Conservation (phyloP, 2,329 filamentous ascomycete genomes). For the Pseudopyricularia cyperi region DNA sequence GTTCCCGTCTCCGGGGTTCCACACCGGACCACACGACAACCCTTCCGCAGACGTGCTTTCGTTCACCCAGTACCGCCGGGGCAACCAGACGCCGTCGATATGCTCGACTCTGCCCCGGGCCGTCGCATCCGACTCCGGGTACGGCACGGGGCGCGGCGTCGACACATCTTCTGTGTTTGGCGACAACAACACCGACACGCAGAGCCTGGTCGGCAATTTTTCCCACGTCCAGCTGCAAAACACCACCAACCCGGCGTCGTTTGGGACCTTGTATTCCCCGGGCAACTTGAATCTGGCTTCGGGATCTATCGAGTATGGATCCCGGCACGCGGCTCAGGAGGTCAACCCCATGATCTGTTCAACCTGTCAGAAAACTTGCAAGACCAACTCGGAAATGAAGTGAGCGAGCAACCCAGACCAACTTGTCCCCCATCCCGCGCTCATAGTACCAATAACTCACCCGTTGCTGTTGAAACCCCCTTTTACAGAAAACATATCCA, state of each 20-base stretch:
- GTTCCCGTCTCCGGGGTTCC: not conserved
- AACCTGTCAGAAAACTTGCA: constrained; percentile 22
- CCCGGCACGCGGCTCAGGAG: not conserved
- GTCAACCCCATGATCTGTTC: constrained; percentile 17
- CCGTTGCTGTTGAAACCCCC: not conserved
- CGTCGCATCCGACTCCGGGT: constrained; percentile 27
- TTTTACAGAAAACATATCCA: constrained; percentile 57
- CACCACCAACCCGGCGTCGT: not conserved
- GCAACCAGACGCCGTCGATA: not conserved
- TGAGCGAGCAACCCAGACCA: constrained; percentile 19
- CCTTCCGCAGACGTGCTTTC: not conserved
- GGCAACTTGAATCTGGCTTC: not conserved
- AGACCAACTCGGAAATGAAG: constrained; percentile 43
- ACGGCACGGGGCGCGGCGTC: constrained; percentile 30
- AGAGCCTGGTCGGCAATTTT: constrained; percentile 22
- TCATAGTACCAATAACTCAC: constrained; percentile 6
- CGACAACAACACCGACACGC: constrained; percentile 23
- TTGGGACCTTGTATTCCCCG: not conserved
- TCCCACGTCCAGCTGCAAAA: constrained; percentile 13
- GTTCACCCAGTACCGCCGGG: not conserved
- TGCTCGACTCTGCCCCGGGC: not conserved
- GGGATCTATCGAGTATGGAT: not conserved
- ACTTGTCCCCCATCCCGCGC: constrained; percentile 2
- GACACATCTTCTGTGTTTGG: constrained; percentile 29
- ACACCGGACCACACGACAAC: not conserved